phyloP scores from a whole-genome alignment of 768 basidiomycete genomes.

The Chalciporus pseudorubinellus region DNA sequence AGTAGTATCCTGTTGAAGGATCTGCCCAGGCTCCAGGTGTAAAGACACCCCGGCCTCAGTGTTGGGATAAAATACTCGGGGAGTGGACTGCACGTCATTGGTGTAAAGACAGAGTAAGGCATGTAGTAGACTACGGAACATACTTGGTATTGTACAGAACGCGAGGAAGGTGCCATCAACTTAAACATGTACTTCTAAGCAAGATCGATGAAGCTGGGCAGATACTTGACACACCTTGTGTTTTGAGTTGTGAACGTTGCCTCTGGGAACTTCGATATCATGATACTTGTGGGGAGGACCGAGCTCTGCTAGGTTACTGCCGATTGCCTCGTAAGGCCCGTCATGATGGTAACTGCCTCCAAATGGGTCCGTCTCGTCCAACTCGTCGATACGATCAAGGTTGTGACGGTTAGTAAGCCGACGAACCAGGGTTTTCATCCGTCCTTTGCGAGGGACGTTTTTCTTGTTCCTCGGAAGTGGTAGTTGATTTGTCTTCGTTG shows the following conservation, averaged over 20 bases:
- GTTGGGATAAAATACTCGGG: not conserved
- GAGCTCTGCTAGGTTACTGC: slow-evolving; percentile 19
- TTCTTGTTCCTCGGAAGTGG: slow-evolving; percentile 5
- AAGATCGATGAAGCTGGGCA: not conserved
- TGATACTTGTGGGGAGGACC: slow-evolving; percentile 6
- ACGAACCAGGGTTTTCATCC: slow-evolving; percentile 28
- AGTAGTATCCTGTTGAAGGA: slow-evolving; percentile 41
- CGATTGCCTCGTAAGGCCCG: slow-evolving; percentile 72
- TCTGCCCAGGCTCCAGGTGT: slow-evolving; percentile 54
- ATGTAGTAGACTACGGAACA: slow-evolving; percentile 2
- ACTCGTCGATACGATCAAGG: slow-evolving; percentile 73
- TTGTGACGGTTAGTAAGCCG: slow-evolving; percentile 24
- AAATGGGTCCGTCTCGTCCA: slow-evolving; percentile 73
- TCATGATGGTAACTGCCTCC: slow-evolving; percentile 63
- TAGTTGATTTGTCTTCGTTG: not conserved
- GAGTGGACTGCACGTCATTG: slow-evolving; percentile 8
- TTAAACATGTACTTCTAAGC: slow-evolving; percentile 13
- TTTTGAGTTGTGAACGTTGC: slow-evolving; percentile 2
- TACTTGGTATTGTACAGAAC: slow-evolving; percentile 16
- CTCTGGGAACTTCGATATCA: slow-evolving; percentile 1
- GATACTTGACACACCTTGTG: slow-evolving; percentile 22
- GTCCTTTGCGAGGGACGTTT: slow-evolving; percentile 12
- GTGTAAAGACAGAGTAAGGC: slow-evolving; percentile 9
- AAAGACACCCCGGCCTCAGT: slow-evolving; percentile 40
- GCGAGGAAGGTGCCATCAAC: slow-evolving; percentile 11